Conservation (phyloP, 2,329 filamentous ascomycete genomes). For the Beauveria scarabaeidicola region DNA sequence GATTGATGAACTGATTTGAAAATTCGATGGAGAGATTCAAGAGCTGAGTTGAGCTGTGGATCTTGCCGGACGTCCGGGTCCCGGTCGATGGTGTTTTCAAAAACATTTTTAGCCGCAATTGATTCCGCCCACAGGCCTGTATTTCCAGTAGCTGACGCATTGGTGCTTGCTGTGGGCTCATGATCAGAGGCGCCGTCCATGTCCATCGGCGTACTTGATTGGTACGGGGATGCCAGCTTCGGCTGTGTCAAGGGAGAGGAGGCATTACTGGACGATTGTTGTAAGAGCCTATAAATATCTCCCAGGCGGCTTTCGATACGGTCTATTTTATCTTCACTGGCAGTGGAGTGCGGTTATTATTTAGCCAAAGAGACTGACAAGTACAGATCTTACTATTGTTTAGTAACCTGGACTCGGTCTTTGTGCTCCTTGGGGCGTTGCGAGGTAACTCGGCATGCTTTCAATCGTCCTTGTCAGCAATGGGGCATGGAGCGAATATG, state of each 20-base stretch:
- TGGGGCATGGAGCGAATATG: neutral
- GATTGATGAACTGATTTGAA: neutral
- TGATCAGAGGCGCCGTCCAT: neutral
- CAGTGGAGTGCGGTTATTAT: neutral
- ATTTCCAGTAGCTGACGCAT: neutral
- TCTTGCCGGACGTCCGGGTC: neutral
- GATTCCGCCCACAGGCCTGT: neutral
- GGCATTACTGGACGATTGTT: neutral
- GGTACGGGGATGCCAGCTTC: neutral
- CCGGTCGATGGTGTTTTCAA: neutral
- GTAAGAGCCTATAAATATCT: neutral
- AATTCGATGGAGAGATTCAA: neutral
- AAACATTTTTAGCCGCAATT: neutral
- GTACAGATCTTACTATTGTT: slow-evolving; percentile 3
- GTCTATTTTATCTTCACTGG: slow-evolving; percentile 6
- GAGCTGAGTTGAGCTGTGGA: neutral
- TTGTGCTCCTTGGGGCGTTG: slow-evolving; percentile 2
- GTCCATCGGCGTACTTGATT: neutral
- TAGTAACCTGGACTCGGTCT: slow-evolving; percentile 2
- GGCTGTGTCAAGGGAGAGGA: neutral
- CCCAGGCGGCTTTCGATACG: slow-evolving; percentile 4
- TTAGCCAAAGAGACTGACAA: neutral
- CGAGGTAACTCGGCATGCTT: neutral
- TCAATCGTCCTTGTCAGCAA: neutral
- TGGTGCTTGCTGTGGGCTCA: neutral